Conservation (phyloP, 345 rosid genomes). For the Anacardium occidentale region DNA sequence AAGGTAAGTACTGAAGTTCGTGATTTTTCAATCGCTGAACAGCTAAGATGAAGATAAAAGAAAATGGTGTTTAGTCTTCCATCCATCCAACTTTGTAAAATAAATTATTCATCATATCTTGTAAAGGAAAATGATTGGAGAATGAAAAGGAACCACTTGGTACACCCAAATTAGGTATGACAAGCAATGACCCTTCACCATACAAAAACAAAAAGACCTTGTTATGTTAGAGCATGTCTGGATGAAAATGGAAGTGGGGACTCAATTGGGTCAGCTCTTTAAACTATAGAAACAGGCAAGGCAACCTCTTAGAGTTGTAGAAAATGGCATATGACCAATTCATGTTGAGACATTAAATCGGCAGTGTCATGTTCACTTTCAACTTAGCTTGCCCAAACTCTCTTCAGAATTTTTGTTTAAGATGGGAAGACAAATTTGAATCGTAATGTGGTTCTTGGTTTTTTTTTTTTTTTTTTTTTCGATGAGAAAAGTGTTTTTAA, state of each 20-base stretch:
- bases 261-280: slow-evolving; percentile 4
- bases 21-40: background rate
- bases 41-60: background rate
- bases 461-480: too few species aligned
- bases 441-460: too few species aligned
- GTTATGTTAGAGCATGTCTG: slow-evolving; percentile 14
- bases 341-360: background rate
- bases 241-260: slow-evolving; percentile 7
- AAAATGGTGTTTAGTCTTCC: slow-evolving; percentile 31
- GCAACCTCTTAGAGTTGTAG: slow-evolving; percentile 15
- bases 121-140: background rate
- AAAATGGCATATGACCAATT: slow-evolving; percentile 15
- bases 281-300: slow-evolving; percentile 18
- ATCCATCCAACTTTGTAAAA: too few species aligned
- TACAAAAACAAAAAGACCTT: background rate
- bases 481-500: too few species aligned
- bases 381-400: background rate
- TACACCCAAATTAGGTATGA: slow-evolving; percentile 9
- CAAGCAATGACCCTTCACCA: slow-evolving; percentile 17
- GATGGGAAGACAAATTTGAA: too few species aligned
- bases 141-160: slow-evolving; percentile 15
- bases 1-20: slow-evolving; percentile 33
- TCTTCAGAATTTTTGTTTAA: background rate
- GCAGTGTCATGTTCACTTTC: background rate
- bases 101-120: too few species aligned